A percentile compares a stretch with the other conserved stretches of the same genome.
phyloP scores from a whole-genome alignment of 306 rosid genomes.

The Macrotyloma uniflorum region DNA sequence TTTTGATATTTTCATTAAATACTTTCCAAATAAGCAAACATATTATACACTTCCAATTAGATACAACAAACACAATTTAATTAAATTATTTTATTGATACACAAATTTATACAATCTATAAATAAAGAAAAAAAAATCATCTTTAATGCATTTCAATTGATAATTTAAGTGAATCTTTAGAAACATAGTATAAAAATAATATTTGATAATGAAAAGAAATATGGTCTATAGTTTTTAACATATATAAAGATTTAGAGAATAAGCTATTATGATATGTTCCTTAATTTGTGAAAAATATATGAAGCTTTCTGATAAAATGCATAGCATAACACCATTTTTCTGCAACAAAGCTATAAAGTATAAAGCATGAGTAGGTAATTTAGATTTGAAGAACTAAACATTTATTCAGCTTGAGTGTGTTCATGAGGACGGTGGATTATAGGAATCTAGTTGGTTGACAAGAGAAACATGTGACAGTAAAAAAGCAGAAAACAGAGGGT shows the following conservation, averaged over 20 bases:
- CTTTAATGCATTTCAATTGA: background rate
- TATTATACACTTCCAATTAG: background rate
- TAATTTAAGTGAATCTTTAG: background rate
- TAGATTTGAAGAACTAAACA: conserved; percentile 2
- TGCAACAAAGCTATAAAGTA: background rate
- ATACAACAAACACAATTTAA: background rate
- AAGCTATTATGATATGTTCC: background rate
- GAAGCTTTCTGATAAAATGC: background rate
- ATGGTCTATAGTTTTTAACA: background rate
- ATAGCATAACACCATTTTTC: background rate
- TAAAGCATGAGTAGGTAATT: conserved; percentile 4
- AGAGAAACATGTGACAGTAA: conserved; percentile 38
- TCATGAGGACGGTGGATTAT: conserved; percentile 27
- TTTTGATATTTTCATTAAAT: too few relatives aligned
- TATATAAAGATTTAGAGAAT: background rate
- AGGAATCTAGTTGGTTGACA: conserved; percentile 23
- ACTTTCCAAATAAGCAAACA: background rate
- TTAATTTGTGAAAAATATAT: too few relatives aligned
- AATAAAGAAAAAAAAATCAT: too few relatives aligned
- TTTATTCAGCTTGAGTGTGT: conserved; percentile 28
- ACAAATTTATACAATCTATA: background rate
- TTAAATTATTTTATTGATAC: too few relatives aligned
- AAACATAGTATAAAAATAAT: background rate
- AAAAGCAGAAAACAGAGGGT: background rate
- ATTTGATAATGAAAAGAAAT: background rate